Conservation (phyloP, 2,329 filamentous ascomycete species). For the Aureobasidium namibiae region DNA sequence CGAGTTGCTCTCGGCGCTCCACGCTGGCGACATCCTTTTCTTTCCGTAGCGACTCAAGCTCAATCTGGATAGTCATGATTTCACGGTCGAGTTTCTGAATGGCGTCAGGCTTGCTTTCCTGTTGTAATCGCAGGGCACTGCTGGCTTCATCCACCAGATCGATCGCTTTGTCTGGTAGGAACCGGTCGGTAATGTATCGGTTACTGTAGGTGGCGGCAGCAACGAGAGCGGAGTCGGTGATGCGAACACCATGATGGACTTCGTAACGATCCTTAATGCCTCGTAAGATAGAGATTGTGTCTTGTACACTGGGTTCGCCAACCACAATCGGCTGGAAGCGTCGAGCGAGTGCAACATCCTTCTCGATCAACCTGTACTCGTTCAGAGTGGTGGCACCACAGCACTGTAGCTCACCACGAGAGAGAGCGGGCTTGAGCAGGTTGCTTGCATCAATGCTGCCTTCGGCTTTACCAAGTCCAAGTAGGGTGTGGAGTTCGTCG, state of each 20-base stretch:
- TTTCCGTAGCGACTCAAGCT: constrained; percentile 87
- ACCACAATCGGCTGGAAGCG: constrained; percentile 92
- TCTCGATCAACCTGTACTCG: constrained; percentile 90
- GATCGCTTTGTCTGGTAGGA: constrained; percentile 93
- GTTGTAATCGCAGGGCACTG: constrained; percentile 79
- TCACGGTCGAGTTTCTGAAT: constrained; percentile 88
- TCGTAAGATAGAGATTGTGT: constrained; percentile 89
- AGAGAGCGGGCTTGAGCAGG: constrained; percentile 85
- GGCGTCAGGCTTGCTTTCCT: constrained; percentile 92
- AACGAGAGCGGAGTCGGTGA: constrained; percentile 85
- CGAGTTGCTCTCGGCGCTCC: constrained; percentile 79
- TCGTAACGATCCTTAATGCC: constrained; percentile 98
- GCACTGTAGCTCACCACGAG: constrained; percentile 86
- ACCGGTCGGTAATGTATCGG: constrained; percentile 92
- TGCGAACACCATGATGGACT: constrained; percentile 91
- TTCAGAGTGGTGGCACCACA: constrained; percentile 89
- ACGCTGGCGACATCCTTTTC: constrained; percentile 85
- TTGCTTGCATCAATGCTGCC: constrained; percentile 96
- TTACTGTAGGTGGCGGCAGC: constrained; percentile 89
- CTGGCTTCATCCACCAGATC: constrained; percentile 95
- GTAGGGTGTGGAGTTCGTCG: constrained; percentile 84
- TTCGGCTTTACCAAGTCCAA: constrained; percentile 89
- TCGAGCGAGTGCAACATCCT: constrained; percentile 85
- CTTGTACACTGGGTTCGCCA: constrained; percentile 81
- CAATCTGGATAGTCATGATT: constrained; percentile 96